These are phyloP conservation scores for Scutellaria minor DNA, from an alignment of 257 asterid species.

Conservation along the genomic window DNA sequence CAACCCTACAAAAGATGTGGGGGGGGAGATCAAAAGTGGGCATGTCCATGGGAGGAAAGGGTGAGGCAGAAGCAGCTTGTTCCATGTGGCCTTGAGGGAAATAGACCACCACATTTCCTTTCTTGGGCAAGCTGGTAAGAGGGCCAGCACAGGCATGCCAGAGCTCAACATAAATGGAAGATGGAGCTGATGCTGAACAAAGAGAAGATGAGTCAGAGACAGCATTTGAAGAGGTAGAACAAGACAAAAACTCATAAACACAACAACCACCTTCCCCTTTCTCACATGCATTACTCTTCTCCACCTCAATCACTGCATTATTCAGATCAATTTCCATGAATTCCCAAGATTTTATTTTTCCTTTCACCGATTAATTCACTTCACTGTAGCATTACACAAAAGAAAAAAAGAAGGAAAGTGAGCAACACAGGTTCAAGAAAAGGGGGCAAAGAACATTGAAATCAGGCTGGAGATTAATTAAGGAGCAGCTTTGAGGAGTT, in stretches of 20 bases:
- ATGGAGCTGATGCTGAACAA: slow-evolving; percentile 32
- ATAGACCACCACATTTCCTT: slow-evolving; percentile 86
- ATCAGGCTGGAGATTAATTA: slow-evolving; percentile 41
- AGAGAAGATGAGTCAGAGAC: slow-evolving; percentile 50
- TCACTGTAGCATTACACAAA: slow-evolving; percentile 36
- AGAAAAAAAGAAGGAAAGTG: slow-evolving; percentile 23
- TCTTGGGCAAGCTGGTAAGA: slow-evolving; percentile 78
- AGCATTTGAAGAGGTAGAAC: slow-evolving; percentile 69
- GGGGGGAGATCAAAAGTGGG: slow-evolving; percentile 80
- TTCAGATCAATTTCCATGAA: slow-evolving; percentile 95
- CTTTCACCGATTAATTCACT: slow-evolving; percentile 29
- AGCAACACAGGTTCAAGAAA: slow-evolving; percentile 20
- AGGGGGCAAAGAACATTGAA: slow-evolving; percentile 28
- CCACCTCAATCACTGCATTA: slow-evolving; percentile 70
- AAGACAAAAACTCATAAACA: slow-evolving; percentile 50
- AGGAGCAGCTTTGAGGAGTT: slow-evolving; percentile 25
- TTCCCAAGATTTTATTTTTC: slow-evolving; percentile 35
- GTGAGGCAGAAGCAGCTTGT: slow-evolving; percentile 68
- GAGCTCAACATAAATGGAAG: slow-evolving; percentile 78
- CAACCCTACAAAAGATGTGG: slow-evolving; percentile 88
- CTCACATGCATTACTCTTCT: slow-evolving; percentile 57
- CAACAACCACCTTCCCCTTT: slow-evolving; percentile 53
- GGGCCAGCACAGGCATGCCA: slow-evolving; percentile 99
- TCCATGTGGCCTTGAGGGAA: slow-evolving; percentile 98
- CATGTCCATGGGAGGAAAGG: slow-evolving; percentile 74